Evolutionary conservation across 192 early-diverging fungal species (phyloP).

Genomic region (Rhizophagus clarus): DNA sequence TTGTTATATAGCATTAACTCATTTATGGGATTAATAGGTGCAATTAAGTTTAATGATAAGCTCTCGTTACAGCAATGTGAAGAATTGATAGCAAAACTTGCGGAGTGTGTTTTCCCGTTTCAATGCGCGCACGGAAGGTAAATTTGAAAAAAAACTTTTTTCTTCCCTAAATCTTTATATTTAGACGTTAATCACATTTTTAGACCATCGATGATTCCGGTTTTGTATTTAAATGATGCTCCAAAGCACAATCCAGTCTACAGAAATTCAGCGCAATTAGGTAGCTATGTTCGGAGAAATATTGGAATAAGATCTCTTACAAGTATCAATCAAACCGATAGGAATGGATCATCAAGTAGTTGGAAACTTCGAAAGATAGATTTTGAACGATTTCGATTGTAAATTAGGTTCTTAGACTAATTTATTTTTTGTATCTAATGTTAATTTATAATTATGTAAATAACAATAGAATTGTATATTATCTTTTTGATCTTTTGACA

Average conservation of each 20-base stretch:
- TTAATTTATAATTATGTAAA: no score
- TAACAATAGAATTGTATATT: no score
- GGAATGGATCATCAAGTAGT: not conserved
- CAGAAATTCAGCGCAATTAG: not conserved
- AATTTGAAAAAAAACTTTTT: not conserved
- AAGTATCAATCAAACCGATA: not conserved
- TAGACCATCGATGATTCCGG: slow-evolving; percentile 30
- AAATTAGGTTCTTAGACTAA: not conserved
- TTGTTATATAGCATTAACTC: not conserved
- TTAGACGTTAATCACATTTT: not conserved
- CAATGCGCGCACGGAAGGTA: slow-evolving; percentile 63
- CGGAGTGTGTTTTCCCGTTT: slow-evolving; percentile 62
- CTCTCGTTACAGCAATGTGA: slow-evolving; percentile 53
- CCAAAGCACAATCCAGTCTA: not conserved
- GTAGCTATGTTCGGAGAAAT: no score
- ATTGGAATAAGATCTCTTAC: not conserved
- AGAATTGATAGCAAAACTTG: slow-evolving; percentile 52
- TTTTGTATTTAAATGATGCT: slow-evolving; percentile 13
- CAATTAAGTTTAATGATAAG: slow-evolving; percentile 77
- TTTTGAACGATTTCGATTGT: not conserved
- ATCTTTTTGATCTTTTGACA: no score
- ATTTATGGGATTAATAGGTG: slow-evolving; percentile 37
- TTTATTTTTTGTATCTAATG: not conserved
- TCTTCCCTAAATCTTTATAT: no score
- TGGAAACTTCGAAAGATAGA: not conserved